These are phyloP conservation scores for Aspergillus heteromorphus DNA, from an alignment of 495 filamentous ascomycete species.

Conservation along the genomic window DNA sequence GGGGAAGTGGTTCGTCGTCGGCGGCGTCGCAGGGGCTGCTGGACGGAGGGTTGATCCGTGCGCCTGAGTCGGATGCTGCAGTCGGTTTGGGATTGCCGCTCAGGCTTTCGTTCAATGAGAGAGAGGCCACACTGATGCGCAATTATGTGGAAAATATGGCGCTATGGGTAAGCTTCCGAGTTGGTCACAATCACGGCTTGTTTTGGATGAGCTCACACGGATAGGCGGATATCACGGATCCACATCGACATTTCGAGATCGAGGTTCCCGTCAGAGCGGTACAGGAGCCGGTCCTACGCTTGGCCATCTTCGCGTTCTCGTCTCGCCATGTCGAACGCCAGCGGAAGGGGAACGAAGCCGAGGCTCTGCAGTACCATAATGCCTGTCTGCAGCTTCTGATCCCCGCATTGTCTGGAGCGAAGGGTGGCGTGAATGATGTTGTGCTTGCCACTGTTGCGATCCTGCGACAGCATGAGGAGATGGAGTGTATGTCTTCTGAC, in stretches of 20 bases:
- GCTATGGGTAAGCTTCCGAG: conserved; percentile 20
- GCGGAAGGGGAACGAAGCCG: conserved; percentile 9
- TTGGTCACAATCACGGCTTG: too few relatives aligned
- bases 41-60: not conserved
- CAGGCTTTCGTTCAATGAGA: conserved; percentile 8
- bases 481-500: conserved; percentile 19
- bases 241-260: conserved; percentile 25
- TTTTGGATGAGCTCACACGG: not conserved
- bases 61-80: not conserved
- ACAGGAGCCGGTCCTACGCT: conserved; percentile 21
- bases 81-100: not conserved
- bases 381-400: conserved; percentile 24
- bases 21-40: not conserved
- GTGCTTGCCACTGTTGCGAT: conserved; percentile 27
- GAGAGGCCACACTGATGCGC: conserved; percentile 22
- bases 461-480: conserved; percentile 28
- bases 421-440: conserved; percentile 20
- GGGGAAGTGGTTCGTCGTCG: not conserved
- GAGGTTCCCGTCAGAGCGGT: conserved; percentile 22
- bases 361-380: conserved; percentile 28
- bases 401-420: conserved; percentile 19
- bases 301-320: conserved; percentile 27
- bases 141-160: conserved; percentile 32
- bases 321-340: conserved; percentile 25
- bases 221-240: conserved; percentile 29